Conservation (phyloP, 768 basidiomycete species). For the Leccinum pellstonianum region DNA sequence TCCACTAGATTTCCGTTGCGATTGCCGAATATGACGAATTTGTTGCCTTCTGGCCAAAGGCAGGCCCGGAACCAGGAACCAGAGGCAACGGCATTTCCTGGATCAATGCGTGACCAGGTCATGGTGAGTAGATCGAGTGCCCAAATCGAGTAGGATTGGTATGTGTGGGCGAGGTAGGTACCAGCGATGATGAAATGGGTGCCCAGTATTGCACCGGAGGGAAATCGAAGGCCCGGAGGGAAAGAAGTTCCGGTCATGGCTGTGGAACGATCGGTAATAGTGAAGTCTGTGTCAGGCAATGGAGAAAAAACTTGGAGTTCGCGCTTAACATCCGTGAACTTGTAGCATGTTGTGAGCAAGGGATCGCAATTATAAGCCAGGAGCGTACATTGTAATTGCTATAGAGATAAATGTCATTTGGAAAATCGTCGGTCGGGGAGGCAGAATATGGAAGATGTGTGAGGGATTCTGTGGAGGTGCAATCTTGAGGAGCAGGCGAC, state of each 20-base stretch:
- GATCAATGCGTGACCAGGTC: slow-evolving; percentile 87
- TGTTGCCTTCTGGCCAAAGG: slow-evolving; percentile 80
- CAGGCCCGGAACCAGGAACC: slow-evolving; percentile 97
- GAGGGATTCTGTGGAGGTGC: slow-evolving; percentile 58
- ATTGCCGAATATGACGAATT: slow-evolving; percentile 91
- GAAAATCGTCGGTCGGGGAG: slow-evolving; percentile 66
- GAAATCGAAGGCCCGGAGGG: slow-evolving; percentile 95
- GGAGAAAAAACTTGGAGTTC: slow-evolving; percentile 93
- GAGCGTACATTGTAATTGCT: slow-evolving; percentile 90
- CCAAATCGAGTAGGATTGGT: slow-evolving; percentile 97
- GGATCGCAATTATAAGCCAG: slow-evolving; percentile 1
- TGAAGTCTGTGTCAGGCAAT: slow-evolving; percentile 70
- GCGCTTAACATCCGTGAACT: slow-evolving; percentile 95
- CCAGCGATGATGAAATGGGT: slow-evolving; percentile 92
- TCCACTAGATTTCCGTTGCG: slow-evolving; percentile 83
- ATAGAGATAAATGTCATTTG: slow-evolving; percentile 87
- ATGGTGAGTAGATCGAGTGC: slow-evolving; percentile 81
- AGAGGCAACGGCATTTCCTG: slow-evolving; percentile 77
- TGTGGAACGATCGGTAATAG: slow-evolving; percentile 75
- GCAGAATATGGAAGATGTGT: slow-evolving; percentile 78
- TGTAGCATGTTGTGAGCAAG: slow-evolving; percentile 14
- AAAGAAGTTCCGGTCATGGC: slow-evolving; percentile 79
- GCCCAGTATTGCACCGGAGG: slow-evolving; percentile 89
- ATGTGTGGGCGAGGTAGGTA: slow-evolving; percentile 91
- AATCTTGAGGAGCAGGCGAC: slow-evolving; percentile 41